phyloP scores from a whole-genome alignment of 2,329 filamentous ascomycete species.

The Penicillium verrucosum region DNA sequence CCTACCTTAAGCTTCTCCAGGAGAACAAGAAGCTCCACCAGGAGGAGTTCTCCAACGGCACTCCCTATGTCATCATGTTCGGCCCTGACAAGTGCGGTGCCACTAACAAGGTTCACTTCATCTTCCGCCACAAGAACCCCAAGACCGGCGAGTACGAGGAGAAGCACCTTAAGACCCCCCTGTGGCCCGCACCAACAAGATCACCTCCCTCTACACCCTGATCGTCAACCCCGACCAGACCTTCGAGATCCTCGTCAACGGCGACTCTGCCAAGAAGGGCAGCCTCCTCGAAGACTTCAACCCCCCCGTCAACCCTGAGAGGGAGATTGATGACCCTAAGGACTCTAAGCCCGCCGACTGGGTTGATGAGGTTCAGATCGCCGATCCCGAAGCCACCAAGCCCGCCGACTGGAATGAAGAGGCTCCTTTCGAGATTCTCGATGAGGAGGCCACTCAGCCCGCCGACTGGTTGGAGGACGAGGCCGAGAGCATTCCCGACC shows the following conservation, averaged over 20 bases:
- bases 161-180: constrained; percentile 89
- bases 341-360: constrained; percentile 93
- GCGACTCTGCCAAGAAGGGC: constrained; percentile 81
- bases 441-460: constrained; percentile 85
- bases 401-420: constrained; percentile 99
- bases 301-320: constrained; percentile 86
- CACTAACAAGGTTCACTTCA: constrained; percentile 97
- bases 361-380: constrained; percentile 89
- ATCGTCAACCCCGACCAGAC: constrained; percentile 96
- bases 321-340: constrained; percentile 92
- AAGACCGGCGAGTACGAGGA: constrained; percentile 99
- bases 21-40: constrained; percentile 96
- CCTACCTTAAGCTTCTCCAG: constrained; percentile 97
- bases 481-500: constrained; percentile 77
- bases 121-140: constrained; percentile 99
- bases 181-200: constrained; percentile 83
- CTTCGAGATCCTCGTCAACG: constrained; percentile 88
- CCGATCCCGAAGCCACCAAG: constrained; percentile 91
- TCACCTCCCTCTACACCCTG: constrained; percentile 90
- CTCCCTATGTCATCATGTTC: constrained; percentile 99
- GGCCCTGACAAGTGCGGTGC: constrained; percentile 98
- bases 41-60: constrained; percentile 96
- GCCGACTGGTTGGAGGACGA: constrained; percentile 96
- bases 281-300: constrained; percentile 90
- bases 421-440: constrained; percentile 91